phyloP scores from a whole-genome alignment of 1,284 basidiomycete genomes.

The Heterobasidion parviporum region DNA sequence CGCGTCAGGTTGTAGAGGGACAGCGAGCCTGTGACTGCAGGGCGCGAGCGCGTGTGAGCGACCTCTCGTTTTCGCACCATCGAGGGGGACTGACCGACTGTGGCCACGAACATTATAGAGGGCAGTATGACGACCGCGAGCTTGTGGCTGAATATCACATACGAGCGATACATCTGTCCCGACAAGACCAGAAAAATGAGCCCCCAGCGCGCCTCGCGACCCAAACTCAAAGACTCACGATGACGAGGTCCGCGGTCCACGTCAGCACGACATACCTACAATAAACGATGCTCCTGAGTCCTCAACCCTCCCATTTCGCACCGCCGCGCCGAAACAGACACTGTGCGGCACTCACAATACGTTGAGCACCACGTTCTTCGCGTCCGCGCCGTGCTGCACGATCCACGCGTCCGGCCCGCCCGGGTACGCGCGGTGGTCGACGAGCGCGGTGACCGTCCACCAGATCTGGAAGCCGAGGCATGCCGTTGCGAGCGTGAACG shows the following conservation, averaged over 20 bases:
- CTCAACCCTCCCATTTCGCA: not conserved
- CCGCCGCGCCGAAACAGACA: not conserved
- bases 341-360: slow-evolving; percentile 16
- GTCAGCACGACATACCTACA: slow-evolving; percentile 24
- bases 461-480: slow-evolving; percentile 17
- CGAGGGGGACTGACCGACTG: slow-evolving; percentile 6
- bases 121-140: slow-evolving; percentile 9
- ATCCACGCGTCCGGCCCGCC: slow-evolving; percentile 18
- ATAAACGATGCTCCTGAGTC: not conserved
- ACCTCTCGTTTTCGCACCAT: too few relatives aligned
- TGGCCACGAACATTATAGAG: slow-evolving; percentile 2
- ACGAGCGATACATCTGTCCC: slow-evolving; percentile 19
- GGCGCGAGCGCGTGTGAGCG: too few relatives aligned
- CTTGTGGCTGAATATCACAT: slow-evolving; percentile 11
- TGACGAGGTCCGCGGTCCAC: slow-evolving; percentile 23
- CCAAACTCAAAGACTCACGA: slow-evolving; percentile 15
- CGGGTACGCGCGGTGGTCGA: slow-evolving; percentile 10
- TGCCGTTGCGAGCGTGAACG: slow-evolving; percentile 17
- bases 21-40: slow-evolving; percentile 17
- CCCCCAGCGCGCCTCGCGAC: not conserved
- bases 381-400: slow-evolving; percentile 10
- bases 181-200: not conserved
- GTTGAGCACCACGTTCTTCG: slow-evolving; percentile 15
- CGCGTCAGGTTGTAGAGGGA: slow-evolving; percentile 17
- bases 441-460: slow-evolving; percentile 17